These are phyloP conservation scores for Aspergillus funiculosus DNA, from an alignment of 495 filamentous ascomycete genomes.

Conservation along the genomic window DNA sequence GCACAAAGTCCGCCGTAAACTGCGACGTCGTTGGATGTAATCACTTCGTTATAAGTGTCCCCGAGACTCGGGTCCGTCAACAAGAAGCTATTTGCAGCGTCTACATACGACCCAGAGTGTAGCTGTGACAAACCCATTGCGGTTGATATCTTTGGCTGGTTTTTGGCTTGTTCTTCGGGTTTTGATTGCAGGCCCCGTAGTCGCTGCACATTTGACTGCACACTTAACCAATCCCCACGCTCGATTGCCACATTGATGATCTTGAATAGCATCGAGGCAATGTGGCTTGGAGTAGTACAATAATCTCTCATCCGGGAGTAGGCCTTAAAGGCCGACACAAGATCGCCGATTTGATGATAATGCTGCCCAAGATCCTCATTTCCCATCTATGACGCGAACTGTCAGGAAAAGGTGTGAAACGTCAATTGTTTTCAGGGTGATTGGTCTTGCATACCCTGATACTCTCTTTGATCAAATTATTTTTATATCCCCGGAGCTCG, in stretches of 20 bases:
- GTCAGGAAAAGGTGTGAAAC: constrained; percentile 12
- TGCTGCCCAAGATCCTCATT: constrained; percentile 69
- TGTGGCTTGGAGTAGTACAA: constrained; percentile 63
- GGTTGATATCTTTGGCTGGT: constrained; percentile 59
- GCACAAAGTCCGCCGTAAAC: constrained; percentile 88
- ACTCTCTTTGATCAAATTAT: constrained; percentile 96
- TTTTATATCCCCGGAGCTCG: constrained; percentile 90
- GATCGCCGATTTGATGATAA: constrained; percentile 60
- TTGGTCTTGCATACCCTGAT: constrained; percentile 62
- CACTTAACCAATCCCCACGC: constrained; percentile 60
- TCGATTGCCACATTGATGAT: constrained; percentile 62
- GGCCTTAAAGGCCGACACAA: constrained; percentile 56
- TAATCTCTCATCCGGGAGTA: constrained; percentile 71
- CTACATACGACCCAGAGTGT: constrained; percentile 55
- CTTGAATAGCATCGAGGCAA: constrained; percentile 64
- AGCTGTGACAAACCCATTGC: constrained; percentile 67
- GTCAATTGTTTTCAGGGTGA: not conserved
- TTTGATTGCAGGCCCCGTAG: constrained; percentile 52
- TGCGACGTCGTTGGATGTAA: constrained; percentile 82
- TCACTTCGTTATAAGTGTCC: constrained; percentile 61
- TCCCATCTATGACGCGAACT: constrained; percentile 52
- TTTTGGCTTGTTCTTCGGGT: constrained; percentile 56
- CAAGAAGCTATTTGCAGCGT: constrained; percentile 72
- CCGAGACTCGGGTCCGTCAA: constrained; percentile 46
- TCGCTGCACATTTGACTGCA: constrained; percentile 63